Conservation (phyloP, 1,284 basidiomycete species). For the Pascua sp. region DNA sequence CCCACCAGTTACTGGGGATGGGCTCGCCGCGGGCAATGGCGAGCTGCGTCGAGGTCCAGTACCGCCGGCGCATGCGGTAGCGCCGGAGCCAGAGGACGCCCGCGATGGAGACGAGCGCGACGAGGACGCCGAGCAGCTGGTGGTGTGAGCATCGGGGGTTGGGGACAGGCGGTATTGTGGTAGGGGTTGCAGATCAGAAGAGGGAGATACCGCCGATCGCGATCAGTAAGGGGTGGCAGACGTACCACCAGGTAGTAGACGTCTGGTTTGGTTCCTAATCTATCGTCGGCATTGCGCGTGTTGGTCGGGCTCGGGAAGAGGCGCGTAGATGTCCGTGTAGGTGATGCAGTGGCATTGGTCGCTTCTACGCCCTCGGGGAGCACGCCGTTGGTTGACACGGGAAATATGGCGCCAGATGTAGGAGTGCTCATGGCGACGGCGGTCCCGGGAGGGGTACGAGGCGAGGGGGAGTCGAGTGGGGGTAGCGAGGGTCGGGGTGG, state of each 20-base stretch:
- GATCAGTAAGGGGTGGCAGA: not conserved
- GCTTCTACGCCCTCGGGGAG: too few species aligned
- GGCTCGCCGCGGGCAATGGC: slow-evolving; percentile 40
- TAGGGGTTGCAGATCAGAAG: not conserved
- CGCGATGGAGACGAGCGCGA: slow-evolving; percentile 33
- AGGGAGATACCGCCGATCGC: not conserved
- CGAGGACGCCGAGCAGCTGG: slow-evolving; percentile 43
- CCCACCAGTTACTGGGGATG: slow-evolving; percentile 11
- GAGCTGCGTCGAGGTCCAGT: slow-evolving; percentile 36
- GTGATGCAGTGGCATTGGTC: too few species aligned
- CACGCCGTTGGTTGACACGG: too few species aligned
- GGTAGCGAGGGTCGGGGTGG: too few species aligned
- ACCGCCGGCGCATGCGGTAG: slow-evolving; percentile 33
- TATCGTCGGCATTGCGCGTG: not conserved
- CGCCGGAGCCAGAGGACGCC: slow-evolving; percentile 30
- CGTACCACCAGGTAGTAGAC: slow-evolving; percentile 21
- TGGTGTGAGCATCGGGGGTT: not conserved
- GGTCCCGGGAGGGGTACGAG: too few species aligned
- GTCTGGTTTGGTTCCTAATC: not conserved
- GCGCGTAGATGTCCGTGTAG: too few species aligned
- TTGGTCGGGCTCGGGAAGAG: too few species aligned
- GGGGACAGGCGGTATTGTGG: not conserved
- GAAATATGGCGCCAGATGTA: too few species aligned
- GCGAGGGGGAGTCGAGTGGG: too few species aligned
- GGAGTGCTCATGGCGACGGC: too few species aligned